phyloP scores from a whole-genome alignment of 805 yeast genomes.

The Wickerhamiella cacticola region DNA sequence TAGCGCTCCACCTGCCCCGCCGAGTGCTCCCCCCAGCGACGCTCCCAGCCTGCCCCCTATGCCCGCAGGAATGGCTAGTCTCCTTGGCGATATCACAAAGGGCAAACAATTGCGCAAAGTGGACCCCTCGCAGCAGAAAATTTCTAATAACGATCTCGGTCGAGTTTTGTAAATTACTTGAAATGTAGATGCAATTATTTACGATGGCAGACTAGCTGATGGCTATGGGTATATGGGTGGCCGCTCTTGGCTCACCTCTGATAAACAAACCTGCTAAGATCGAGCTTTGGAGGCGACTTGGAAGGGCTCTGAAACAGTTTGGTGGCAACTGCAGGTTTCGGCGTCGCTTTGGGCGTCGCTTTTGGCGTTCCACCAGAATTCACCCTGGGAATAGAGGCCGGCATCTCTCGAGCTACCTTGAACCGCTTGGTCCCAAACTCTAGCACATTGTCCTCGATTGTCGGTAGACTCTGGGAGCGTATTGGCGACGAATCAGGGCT shows the following conservation, averaged over 20 bases:
- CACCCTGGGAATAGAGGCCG: no score
- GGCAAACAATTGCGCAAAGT: constrained; percentile 28
- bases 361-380: no score
- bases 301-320: background rate
- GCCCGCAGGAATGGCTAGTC: constrained; percentile 25
- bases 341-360: no score
- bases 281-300: background rate
- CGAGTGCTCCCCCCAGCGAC: constrained; percentile 23
- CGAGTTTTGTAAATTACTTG: constrained; percentile 20
- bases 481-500: background rate
- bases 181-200: background rate
- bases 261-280: background rate
- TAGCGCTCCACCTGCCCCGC: constrained; percentile 20
- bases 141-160: constrained; percentile 22
- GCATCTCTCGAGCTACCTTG: background rate
- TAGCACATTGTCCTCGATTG: background rate
- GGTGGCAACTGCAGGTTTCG: background rate
- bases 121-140: constrained; percentile 23
- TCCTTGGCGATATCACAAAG: constrained; percentile 29
- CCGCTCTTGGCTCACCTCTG: no score
- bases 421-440: background rate
- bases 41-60: constrained; percentile 21
- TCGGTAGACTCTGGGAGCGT: background rate
- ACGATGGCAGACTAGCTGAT: background rate
- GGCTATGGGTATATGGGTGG: no score